Evolutionary conservation across 768 basidiomycete species (phyloP).

Genomic region (Auriscalpium microsporum): DNA sequence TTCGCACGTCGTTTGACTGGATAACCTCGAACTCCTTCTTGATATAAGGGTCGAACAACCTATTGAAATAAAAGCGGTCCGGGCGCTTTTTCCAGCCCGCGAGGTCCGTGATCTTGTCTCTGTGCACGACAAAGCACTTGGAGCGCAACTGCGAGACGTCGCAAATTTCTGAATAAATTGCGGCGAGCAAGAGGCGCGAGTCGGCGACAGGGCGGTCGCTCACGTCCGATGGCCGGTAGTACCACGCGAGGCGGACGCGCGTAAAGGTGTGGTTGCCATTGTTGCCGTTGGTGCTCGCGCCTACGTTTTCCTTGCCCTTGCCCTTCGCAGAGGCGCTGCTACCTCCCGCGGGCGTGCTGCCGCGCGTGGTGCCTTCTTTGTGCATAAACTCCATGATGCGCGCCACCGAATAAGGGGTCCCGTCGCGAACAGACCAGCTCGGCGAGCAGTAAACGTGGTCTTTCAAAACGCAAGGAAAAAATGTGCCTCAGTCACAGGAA

Average conservation of each 20-base stretch:
- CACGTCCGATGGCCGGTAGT: conserved; percentile 95
- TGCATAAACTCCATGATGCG: conserved; percentile 96
- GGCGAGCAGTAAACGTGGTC: conserved; percentile 98
- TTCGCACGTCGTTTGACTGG: conserved; percentile 75
- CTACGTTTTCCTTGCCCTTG: conserved; percentile 46
- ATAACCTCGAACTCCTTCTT: conserved; percentile 98
- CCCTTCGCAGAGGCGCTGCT: conserved; percentile 32
- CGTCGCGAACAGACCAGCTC: conserved; percentile 85
- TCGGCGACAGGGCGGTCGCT: conserved; percentile 87
- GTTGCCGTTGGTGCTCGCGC: too few relatives aligned
- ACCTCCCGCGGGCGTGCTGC: conserved; percentile 4
- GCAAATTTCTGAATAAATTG: conserved; percentile 94
- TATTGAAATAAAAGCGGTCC: conserved; percentile 94
- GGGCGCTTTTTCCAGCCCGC: conserved; percentile 90
- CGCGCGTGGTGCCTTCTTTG: conserved; percentile 51
- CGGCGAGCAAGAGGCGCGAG: conserved; percentile 85
- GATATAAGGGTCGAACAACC: conserved; percentile 95
- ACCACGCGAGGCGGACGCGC: conserved; percentile 89
- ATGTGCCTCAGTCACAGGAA: neutral
- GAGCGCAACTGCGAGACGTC: conserved; percentile 90
- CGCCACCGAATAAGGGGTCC: conserved; percentile 91
- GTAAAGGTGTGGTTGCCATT: conserved; percentile 44
- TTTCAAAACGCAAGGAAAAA: conserved; percentile 31
- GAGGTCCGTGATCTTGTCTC: conserved; percentile 91
- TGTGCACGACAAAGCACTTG: conserved; percentile 88